Base-by-base conservation (phyloP, 495 filamentous ascomycete species). In the Penicillium subrubescens region DNA sequence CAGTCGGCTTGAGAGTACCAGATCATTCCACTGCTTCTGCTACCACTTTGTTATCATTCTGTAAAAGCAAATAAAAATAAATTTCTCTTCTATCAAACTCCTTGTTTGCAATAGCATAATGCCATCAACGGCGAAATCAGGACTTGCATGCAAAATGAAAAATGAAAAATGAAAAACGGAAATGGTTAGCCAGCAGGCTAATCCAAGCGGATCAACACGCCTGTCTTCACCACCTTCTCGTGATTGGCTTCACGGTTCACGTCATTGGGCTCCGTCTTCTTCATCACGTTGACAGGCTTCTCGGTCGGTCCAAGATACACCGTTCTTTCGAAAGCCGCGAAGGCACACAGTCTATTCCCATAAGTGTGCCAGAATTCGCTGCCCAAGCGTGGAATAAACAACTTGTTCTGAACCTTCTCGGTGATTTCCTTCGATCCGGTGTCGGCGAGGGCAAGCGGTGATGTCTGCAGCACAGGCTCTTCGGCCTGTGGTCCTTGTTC, bases 271-370 rank as follows among this genome's bases (percentile, higher is more conserved):
- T 10, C 29, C 0, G 14, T 25, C 8, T 48, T 31, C 8, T 23
- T 27, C 27, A n/a, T 8, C 27, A 6, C 6, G 4, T 11, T n/a
- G 14, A 8, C 31, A 4, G 25, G 25, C 19, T 48, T 31, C 15
- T 15, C 5, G 8, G 17, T 19, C 14, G 15, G 41, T 67, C 66
- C 80, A 75, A 68, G 25, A 73, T 66, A 58, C 81, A 86, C 17
- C 3, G 88, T 73, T 12, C 77, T 78, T 74, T 90, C 88, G 25
- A 82, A 67, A 4, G 86, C 89, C 4, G 87, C 88, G 76, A 89
- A 89, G 5, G 89, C 84, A 17, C 89, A 80, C 67, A 92, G 68
- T 60, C 81, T 85, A 67, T 93, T 93, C 11, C 80, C 81, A 71
- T 87, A 90, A 7, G 73, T 66, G 15, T 74, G 62, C 90, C 90